phyloP scores from a whole-genome alignment of 495 filamentous ascomycete species.

The Aspergillus nidulans region DNA sequence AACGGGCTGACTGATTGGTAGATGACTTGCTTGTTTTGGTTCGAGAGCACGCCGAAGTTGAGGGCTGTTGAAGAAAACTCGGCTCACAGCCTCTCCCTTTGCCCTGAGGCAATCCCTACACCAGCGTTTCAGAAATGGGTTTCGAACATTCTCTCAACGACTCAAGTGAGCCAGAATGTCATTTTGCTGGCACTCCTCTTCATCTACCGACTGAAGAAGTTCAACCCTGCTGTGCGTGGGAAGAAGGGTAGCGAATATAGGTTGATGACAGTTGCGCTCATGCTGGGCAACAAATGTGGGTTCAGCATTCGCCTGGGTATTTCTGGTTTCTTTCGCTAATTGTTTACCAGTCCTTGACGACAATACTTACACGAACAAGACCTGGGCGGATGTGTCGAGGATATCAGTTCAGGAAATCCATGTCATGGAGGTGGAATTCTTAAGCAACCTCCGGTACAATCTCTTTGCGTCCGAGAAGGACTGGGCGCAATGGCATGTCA shows the following conservation, averaged over 20 bases:
- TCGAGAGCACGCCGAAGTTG: constrained; percentile 78
- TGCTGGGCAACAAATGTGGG: constrained; percentile 98
- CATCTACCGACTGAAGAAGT: constrained; percentile 86
- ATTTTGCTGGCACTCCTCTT: constrained; percentile 87
- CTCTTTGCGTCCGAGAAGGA: constrained; percentile 75
- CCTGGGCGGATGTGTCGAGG: constrained; percentile 96
- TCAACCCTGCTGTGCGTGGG: constrained; percentile 81
- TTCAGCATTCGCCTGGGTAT: constrained; percentile 1
- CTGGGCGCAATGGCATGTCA: constrained; percentile 83
- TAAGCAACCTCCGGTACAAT: constrained; percentile 97
- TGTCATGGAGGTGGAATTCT: constrained; percentile 98
- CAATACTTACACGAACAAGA: constrained; percentile 99
- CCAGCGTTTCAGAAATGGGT: constrained; percentile 92
- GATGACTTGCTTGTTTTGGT: constrained; percentile 98
- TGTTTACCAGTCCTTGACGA: constrained; percentile 79
- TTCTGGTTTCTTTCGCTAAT: neutral
- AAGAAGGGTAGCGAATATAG: constrained; percentile 92
- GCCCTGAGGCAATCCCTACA: constrained; percentile 68
- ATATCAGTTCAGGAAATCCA: constrained; percentile 95
- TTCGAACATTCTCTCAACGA: constrained; percentile 81
- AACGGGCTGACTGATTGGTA: constrained; percentile 29
- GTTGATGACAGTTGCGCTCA: constrained; percentile 92
- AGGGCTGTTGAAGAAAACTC: constrained; percentile 64
- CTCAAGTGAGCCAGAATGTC: constrained; percentile 96
- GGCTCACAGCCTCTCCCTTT: constrained; percentile 48